A percentile compares a stretch with the other conserved stretches of the same genome.
phyloP scores from a whole-genome alignment of 768 basidiomycete species.

The Phaffia australis region DNA sequence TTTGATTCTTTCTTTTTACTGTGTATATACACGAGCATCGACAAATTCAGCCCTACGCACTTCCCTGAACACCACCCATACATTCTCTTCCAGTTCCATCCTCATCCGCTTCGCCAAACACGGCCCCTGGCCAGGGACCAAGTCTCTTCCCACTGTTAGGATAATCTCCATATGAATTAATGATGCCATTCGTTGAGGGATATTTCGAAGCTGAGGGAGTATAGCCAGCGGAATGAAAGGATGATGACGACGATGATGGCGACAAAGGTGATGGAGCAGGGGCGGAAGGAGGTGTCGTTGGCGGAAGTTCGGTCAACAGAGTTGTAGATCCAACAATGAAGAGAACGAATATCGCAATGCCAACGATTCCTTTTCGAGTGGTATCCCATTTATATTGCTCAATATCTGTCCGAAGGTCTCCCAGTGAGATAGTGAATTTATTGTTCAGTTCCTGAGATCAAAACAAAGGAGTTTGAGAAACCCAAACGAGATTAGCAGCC shows the following conservation, averaged over 20 bases:
- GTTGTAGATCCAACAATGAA: background rate
- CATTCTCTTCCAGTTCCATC: slow-evolving; percentile 11
- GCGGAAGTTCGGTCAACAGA: background rate
- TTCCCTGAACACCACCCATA: slow-evolving; percentile 11
- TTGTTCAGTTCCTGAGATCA: slow-evolving; percentile 40
- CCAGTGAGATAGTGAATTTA: slow-evolving; percentile 42
- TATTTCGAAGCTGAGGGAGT: background rate
- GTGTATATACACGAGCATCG: too few relatives aligned
- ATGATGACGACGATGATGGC: slow-evolving; percentile 34
- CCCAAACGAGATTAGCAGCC: background rate
- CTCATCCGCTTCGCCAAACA: slow-evolving; percentile 3
- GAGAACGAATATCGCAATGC: slow-evolving; percentile 12
- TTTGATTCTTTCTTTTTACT: too few relatives aligned
- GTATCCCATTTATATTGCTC: slow-evolving; percentile 42
- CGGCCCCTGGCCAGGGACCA: background rate
- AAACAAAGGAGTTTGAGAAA: background rate
- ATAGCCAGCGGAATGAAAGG: slow-evolving; percentile 22
- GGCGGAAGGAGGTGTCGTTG: slow-evolving; percentile 29
- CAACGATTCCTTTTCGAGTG: slow-evolving; percentile 38
- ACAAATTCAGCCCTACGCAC: background rate
- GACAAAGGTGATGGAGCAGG: slow-evolving; percentile 14
- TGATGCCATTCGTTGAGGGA: background rate
- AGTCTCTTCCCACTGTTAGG: background rate
- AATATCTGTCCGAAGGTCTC: slow-evolving; percentile 41
- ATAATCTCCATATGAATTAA: background rate